phyloP scores from a whole-genome alignment of 805 yeast species.

The Yamadazyma ubonensis region DNA sequence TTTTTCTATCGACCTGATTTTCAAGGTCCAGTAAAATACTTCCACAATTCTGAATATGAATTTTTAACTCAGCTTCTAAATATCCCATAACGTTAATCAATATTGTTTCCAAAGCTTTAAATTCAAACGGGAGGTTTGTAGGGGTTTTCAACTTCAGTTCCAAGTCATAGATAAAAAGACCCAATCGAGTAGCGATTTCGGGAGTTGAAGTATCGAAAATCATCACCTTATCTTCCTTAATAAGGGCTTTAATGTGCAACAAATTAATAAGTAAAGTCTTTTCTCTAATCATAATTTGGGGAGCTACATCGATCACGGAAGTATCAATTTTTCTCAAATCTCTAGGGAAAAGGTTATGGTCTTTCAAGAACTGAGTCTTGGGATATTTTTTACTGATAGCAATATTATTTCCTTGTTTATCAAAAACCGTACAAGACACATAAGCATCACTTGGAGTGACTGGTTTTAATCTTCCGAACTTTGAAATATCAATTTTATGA shows the following conservation, averaged over 20 bases:
- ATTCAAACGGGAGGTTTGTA: slow-evolving; percentile 54
- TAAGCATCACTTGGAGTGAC: slow-evolving; percentile 48
- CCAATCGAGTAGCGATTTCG: slow-evolving; percentile 65
- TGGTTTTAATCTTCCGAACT: slow-evolving; percentile 32
- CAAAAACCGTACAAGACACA: slow-evolving; percentile 81
- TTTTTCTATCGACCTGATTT: slow-evolving; percentile 72
- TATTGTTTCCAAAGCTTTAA: slow-evolving; percentile 79
- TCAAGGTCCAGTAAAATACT: slow-evolving; percentile 68
- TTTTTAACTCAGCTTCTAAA: slow-evolving; percentile 70
- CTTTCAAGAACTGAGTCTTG: slow-evolving; percentile 64
- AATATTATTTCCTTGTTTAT: slow-evolving; percentile 62
- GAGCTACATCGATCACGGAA: slow-evolving; percentile 76
- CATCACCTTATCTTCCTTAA: slow-evolving; percentile 76
- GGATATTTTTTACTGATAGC: slow-evolving; percentile 73
- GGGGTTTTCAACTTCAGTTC: slow-evolving; percentile 61
- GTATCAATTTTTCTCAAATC: slow-evolving; percentile 84
- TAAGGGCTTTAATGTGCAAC: slow-evolving; percentile 83
- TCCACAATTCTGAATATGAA: slow-evolving; percentile 59
- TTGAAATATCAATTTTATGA: slow-evolving; percentile 10
- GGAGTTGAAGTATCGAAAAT: slow-evolving; percentile 76
- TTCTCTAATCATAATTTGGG: slow-evolving; percentile 78
- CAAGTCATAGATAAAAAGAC: slow-evolving; percentile 80
- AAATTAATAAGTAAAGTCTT: slow-evolving; percentile 78
- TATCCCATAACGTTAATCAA: slow-evolving; percentile 76
- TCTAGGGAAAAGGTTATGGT: slow-evolving; percentile 77